Evolutionary conservation across 2,329 filamentous ascomycete species (phyloP).

Genomic region (Fusarium sp.): DNA sequence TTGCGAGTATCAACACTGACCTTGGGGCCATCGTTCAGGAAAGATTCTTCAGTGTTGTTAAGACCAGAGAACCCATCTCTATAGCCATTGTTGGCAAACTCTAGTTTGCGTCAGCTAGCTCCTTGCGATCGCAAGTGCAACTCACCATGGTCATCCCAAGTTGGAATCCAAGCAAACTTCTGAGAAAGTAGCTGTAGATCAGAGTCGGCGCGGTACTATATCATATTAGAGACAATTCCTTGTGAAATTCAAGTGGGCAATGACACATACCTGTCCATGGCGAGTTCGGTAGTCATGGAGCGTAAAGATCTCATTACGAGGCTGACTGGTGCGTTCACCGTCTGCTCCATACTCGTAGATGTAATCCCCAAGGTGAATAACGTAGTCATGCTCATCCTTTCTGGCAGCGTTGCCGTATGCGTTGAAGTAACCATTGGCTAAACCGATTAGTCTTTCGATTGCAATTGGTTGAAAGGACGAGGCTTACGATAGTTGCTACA

Average conservation of each 20-base stretch:
- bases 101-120: conserved; percentile 33
- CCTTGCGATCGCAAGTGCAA: fast-evolving
- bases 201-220: conserved; percentile 57
- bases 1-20: conserved; percentile 79
- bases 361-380: conserved; percentile 70
- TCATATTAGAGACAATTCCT: not conserved
- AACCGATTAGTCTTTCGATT: not conserved
- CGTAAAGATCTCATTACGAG: conserved; percentile 32
- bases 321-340: conserved; percentile 47
- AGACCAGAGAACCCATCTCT: conserved; percentile 70
- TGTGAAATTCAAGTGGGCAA: fast-evolving
- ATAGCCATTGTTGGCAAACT: conserved; percentile 74
- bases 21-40: conserved; percentile 12
- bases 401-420: conserved; percentile 69
- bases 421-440: conserved; percentile 66
- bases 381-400: conserved; percentile 71
- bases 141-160: conserved; percentile 52
- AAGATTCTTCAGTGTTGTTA: conserved; percentile 62
- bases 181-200: conserved; percentile 58
- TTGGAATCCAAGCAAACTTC: conserved; percentile 60
- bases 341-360: conserved; percentile 68
- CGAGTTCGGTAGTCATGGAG: conserved; percentile 59
- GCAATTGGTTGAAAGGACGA: fast-evolving
- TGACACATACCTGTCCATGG: conserved; percentile 26
- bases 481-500: conserved; percentile 72